A percentile compares a stretch with the other conserved stretches of the same genome.
Evolutionary conservation across 2,329 filamentous ascomycete species (phyloP).

Genomic region (Whalleya microplaca): DNA sequence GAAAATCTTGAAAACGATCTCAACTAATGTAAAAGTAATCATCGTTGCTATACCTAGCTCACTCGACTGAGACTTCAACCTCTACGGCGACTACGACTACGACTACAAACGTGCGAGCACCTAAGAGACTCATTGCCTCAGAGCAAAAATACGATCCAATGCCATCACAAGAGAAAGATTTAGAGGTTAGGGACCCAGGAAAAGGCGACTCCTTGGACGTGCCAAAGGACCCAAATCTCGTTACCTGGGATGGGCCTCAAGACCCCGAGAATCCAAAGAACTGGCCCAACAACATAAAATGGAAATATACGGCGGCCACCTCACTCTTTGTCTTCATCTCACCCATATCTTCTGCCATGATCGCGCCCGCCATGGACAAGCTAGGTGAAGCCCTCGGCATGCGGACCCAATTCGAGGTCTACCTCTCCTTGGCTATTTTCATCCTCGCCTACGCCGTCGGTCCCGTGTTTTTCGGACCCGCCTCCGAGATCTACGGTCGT

Average conservation of each 20-base stretch:
- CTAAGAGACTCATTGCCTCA: too few species aligned
- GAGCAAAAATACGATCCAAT: too few species aligned
- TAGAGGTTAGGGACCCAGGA: too few species aligned
- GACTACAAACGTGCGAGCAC: too few species aligned
- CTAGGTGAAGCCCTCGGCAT: constrained; percentile 57
- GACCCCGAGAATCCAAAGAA: background rate
- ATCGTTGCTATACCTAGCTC: too few species aligned
- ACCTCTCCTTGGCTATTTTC: constrained; percentile 49
- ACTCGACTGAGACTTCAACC: too few species aligned
- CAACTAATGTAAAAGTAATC: too few species aligned
- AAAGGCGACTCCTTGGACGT: background rate
- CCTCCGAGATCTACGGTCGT: constrained; percentile 57
- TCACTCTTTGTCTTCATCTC: constrained; percentile 61
- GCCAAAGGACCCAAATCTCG: background rate
- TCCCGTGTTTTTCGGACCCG: constrained; percentile 50
- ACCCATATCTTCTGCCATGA: constrained; percentile 58
- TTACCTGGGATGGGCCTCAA: background rate
- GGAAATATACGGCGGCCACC: constrained; percentile 31
- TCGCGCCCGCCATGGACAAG: constrained; percentile 50
- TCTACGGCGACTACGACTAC: too few species aligned
- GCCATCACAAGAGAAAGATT: too few species aligned
- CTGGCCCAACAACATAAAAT: background rate
- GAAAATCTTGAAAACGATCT: too few species aligned
- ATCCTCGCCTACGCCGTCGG: constrained; percentile 54
- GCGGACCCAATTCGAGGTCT: constrained; percentile 42